phyloP scores from a whole-genome alignment of 2,329 filamentous ascomycete species.

The Diaporthe eres region DNA sequence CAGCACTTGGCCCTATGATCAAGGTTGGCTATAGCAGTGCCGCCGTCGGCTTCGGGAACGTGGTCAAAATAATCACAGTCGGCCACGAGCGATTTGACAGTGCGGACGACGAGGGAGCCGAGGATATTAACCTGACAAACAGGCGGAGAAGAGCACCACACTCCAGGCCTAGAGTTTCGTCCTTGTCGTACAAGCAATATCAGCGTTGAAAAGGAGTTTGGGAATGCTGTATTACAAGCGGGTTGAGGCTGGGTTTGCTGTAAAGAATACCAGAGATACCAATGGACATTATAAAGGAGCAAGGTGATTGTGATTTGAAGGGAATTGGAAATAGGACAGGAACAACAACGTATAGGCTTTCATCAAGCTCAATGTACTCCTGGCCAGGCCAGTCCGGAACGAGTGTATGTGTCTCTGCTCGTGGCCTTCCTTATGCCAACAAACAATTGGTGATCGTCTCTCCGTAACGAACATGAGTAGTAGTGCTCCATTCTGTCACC shows the following conservation, averaged over 20 bases:
- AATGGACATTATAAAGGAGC: conserved; percentile 21
- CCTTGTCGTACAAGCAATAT: conserved; percentile 36
- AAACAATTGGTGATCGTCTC: neutral
- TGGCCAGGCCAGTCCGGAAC: too few relatives aligned
- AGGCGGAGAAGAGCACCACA: conserved; percentile 52
- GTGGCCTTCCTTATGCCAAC: neutral
- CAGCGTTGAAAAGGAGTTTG: conserved; percentile 24
- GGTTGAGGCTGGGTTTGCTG: neutral
- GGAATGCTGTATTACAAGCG: conserved; percentile 1
- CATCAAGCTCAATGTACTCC: neutral
- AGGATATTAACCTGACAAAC: conserved; percentile 52
- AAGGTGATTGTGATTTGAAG: conserved; percentile 8
- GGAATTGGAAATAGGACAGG: neutral
- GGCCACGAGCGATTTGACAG: conserved; percentile 75
- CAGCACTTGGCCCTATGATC: conserved; percentile 74
- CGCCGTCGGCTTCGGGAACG: conserved; percentile 79
- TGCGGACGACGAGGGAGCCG: conserved; percentile 50
- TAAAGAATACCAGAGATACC: conserved; percentile 32
- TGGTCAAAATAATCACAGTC: conserved; percentile 78
- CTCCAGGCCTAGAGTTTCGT: conserved; percentile 47
- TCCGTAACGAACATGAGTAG: neutral
- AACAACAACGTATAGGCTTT: neutral
- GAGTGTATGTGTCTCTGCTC: neutral
- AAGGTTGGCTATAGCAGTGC: conserved; percentile 75
- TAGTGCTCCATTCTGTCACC: neutral